Conservation (phyloP, 2,329 filamentous ascomycete genomes). For the Chaetomium strumarium region DNA sequence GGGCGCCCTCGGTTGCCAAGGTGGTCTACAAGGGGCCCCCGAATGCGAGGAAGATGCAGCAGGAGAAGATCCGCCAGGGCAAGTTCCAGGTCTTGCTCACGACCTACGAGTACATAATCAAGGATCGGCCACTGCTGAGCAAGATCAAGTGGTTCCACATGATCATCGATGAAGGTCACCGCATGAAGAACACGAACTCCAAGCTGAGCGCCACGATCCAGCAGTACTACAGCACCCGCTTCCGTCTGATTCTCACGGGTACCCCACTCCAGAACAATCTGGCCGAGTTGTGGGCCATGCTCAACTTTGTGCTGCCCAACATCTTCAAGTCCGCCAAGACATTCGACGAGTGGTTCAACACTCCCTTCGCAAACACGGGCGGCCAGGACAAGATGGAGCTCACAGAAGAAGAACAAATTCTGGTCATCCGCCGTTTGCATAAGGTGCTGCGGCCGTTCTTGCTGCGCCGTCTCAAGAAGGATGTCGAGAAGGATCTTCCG, state of each 20-base stretch:
- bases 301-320: conserved; percentile 96
- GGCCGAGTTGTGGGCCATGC: conserved; percentile 91
- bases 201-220: conserved; percentile 94
- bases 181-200: conserved; percentile 98
- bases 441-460: conserved; percentile 97
- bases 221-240: conserved; percentile 89
- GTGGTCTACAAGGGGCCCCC: conserved; percentile 98
- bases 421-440: conserved; percentile 95
- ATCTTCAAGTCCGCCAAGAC: conserved; percentile 99
- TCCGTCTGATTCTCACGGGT: conserved; percentile 93
- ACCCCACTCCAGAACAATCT: conserved; percentile 97
- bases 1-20: conserved; percentile 80
- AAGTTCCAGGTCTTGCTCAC: conserved; percentile 95
- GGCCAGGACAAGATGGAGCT: conserved; percentile 98
- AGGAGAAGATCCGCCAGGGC: conserved; percentile 89
- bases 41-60: conserved; percentile 77
- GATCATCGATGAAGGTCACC: conserved; percentile 99
- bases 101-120: conserved; percentile 99
- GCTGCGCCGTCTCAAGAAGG: conserved; percentile 96
- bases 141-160: conserved; percentile 99
- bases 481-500: conserved; percentile 96
- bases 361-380: conserved; percentile 96
- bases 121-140: conserved; percentile 87
- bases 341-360: conserved; percentile 99
- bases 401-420: conserved; percentile 98